Percentiles rank a stretch among this genome's conserved stretches.
Evolutionary conservation across 352 stramenopile genomes (phyloP).

Genomic region (Elongisporangium undulatum): DNA sequence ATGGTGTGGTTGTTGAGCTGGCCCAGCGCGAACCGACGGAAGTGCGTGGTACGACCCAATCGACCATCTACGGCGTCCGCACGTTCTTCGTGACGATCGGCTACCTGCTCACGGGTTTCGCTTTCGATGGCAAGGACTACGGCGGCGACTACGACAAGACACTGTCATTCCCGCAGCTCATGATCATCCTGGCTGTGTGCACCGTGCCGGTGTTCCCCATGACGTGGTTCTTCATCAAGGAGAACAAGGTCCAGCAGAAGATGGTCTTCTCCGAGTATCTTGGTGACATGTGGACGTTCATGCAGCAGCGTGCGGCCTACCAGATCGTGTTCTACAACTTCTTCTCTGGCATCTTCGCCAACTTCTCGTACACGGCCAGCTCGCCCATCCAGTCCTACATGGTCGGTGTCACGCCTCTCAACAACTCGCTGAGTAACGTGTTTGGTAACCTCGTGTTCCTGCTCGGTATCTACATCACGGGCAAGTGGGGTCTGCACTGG

Average conservation of each 20-base stretch:
- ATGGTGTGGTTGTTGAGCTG: conserved; percentile 35
- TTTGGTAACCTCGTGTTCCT: conserved; percentile 20
- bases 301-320: conserved; percentile 29
- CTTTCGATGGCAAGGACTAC: conserved; percentile 46
- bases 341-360: conserved; percentile 19
- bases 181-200: conserved; percentile 10
- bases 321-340: conserved; percentile 32
- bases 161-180: conserved; percentile 5
- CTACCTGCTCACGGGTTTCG: conserved; percentile 29
- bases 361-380: conserved; percentile 16
- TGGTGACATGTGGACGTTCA: conserved; percentile 16
- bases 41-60: conserved; percentile 25
- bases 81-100: conserved; percentile 39
- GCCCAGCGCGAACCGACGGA: conserved; percentile 29
- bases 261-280: neutral
- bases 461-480: conserved; percentile 12
- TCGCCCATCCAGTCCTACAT: conserved; percentile 15
- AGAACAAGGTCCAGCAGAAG: too few relatives aligned
- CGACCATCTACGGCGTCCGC: conserved; percentile 29
- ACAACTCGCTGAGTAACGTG: conserved; percentile 19
- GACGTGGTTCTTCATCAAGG: too few relatives aligned
- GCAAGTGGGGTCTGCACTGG: conserved; percentile 18
- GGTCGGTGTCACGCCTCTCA: conserved; percentile 21
- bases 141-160: conserved; percentile 11
- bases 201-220: conserved; percentile 11